Percentiles rank a stretch among this genome's conserved stretches.
phyloP scores from a whole-genome alignment of 331 rosid genomes.

The Rhamnella rubrinervis region DNA sequence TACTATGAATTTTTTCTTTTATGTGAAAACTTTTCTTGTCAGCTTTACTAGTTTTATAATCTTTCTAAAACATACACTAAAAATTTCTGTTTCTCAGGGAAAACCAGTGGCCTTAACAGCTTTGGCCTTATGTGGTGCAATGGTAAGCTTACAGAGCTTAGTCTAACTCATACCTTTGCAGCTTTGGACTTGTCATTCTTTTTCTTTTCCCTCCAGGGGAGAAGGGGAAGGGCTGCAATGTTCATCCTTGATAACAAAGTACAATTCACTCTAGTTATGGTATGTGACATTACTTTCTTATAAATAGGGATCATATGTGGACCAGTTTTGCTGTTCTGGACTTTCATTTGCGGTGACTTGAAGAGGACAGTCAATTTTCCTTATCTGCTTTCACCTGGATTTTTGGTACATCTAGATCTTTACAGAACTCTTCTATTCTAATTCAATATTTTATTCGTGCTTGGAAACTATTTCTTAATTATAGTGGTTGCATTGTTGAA shows the following conservation, averaged over 20 bases:
- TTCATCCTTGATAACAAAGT: background rate
- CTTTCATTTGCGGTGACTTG: conserved; percentile 77
- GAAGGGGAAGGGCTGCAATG: no score
- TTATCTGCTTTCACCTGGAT: conserved; percentile 76
- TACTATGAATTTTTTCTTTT: conserved; percentile 28
- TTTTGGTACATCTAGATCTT: conserved; percentile 53
- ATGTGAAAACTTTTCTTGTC: conserved; percentile 12
- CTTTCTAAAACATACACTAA: conserved; percentile 23
- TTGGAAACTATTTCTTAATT: background rate
- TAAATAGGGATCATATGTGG: conserved; percentile 69
- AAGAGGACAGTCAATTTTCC: conserved; percentile 64
- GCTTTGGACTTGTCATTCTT: background rate
- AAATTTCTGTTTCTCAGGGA: conserved; percentile 55
- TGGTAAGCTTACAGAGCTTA: conserved; percentile 45
- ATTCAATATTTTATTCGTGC: conserved; percentile 4
- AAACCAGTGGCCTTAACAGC: conserved; percentile 95
- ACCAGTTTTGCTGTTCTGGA: conserved; percentile 74
- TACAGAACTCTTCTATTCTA: conserved; percentile 17
- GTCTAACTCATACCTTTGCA: conserved; percentile 1
- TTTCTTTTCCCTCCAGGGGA: no score
- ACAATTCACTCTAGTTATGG: background rate
- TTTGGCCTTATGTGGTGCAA: conserved; percentile 99
- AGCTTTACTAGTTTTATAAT: conserved; percentile 26
- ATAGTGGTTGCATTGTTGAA: no score
- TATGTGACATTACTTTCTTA: conserved; percentile 10